Evolutionary conservation across 305 asterid species (phyloP).

Genomic region (Fraxinus greggii): DNA sequence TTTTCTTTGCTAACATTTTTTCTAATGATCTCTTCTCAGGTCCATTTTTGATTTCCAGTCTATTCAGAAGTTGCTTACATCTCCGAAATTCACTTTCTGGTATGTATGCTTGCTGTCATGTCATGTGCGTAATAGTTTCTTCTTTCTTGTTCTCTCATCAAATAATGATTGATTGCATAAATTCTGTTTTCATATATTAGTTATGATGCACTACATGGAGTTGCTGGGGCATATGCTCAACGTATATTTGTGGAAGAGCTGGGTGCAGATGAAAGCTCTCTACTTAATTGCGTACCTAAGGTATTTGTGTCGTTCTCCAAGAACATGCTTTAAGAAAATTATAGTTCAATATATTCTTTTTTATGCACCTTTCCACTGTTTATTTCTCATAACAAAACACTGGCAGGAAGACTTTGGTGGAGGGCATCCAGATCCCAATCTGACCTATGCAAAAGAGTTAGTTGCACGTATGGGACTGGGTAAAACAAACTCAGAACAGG

Average conservation of each 20-base stretch:
- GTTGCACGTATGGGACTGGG: conserved; percentile 96
- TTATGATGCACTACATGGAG: conserved; percentile 96
- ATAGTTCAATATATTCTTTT: conserved; percentile 13
- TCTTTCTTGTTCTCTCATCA: conserved; percentile 12
- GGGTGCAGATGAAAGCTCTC: conserved; percentile 85
- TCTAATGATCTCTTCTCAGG: conserved; percentile 41
- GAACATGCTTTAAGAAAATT: background rate
- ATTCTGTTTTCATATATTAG: conserved; percentile 37
- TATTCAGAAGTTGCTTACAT: conserved; percentile 58
- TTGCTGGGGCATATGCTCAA: conserved; percentile 93
- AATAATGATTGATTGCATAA: conserved; percentile 18
- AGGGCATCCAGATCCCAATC: conserved; percentile 99
- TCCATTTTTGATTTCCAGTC: conserved; percentile 72
- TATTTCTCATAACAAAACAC: conserved; percentile 22
- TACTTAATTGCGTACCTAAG: conserved; percentile 91
- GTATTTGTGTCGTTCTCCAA: conserved; percentile 32
- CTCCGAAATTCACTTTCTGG: conserved; percentile 73
- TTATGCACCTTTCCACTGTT: conserved; percentile 10
- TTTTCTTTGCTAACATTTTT: conserved; percentile 16
- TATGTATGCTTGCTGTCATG: conserved; percentile 29
- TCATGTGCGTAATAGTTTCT: conserved; percentile 9
- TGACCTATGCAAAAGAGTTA: conserved; percentile 94
- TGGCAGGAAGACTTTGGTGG: conserved; percentile 99
- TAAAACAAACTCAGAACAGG: conserved; percentile 52
- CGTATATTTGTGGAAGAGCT: conserved; percentile 94